Percentiles rank a stretch among this genome's conserved stretches.
These are phyloP conservation scores for Saccharomycopsis fermentans DNA, from an alignment of 805 yeast genomes.

Conservation along the genomic window DNA sequence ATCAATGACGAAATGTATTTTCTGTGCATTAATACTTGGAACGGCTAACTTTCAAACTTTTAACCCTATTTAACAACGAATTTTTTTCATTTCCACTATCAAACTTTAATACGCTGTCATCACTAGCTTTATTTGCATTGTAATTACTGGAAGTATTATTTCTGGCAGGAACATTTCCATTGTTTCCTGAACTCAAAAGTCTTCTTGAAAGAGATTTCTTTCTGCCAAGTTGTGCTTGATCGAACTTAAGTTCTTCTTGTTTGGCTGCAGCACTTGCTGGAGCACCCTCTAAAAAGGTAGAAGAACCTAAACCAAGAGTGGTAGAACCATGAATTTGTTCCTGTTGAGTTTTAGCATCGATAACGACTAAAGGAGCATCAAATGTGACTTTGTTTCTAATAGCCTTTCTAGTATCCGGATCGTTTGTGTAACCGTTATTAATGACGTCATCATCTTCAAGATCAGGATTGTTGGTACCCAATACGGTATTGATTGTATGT, in stretches of 20 bases:
- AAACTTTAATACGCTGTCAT: constrained; percentile 25
- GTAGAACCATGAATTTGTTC: constrained; percentile 75
- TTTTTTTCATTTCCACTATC: constrained; percentile 26
- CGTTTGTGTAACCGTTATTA: constrained; percentile 26
- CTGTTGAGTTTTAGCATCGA: constrained; percentile 55
- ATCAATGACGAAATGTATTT: not conserved
- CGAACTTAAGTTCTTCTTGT: constrained; percentile 27
- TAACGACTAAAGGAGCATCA: constrained; percentile 46
- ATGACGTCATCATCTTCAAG: constrained; percentile 33
- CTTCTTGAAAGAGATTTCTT: constrained; percentile 77
- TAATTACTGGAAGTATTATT: not conserved
- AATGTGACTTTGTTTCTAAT: constrained; percentile 26
- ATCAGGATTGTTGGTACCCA: constrained; percentile 47
- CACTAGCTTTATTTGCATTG: constrained; percentile 15
- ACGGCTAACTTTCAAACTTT: constrained; percentile 69
- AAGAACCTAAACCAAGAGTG: constrained; percentile 63
- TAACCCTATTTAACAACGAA: constrained; percentile 73
- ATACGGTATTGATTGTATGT: constrained; percentile 61
- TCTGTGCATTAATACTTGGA: not conserved
- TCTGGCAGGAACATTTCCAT: constrained; percentile 6
- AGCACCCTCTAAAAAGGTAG: constrained; percentile 51
- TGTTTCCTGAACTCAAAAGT: constrained; percentile 29
- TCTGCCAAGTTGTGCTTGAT: constrained; percentile 49
- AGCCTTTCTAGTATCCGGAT: constrained; percentile 4
- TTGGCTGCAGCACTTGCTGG: constrained; percentile 61